Evolutionary conservation across 2,329 filamentous ascomycete species (phyloP), one percentile per base, ranked within the genome.

Genomic region (Verticillium isaacii): DNA sequence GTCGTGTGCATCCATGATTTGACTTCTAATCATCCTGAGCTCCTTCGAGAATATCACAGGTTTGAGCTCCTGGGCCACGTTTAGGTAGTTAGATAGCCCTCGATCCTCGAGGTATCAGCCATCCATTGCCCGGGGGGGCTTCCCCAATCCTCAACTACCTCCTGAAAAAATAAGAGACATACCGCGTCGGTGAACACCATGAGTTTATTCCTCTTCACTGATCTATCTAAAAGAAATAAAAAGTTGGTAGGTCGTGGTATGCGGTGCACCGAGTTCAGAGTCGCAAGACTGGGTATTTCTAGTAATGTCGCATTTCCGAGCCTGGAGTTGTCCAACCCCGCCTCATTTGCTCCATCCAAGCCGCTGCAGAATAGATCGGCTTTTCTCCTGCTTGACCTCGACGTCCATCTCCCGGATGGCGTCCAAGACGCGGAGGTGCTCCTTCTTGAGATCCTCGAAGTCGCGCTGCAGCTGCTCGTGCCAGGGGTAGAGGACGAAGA

Each of bases 401-500:
- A 65, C 59, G 12, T 63, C 64, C 56, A 71, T 68, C 61, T 69
- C 69, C 62, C 69, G 72, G 57, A 77, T 72, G 32, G 72, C 67
- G 52, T 71, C 67, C 59, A 80, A 71, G 32, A 81, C 78, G 59
- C 73, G 72, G 17, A 80, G 66, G 66, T 89, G 85, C 66, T 89
- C 86, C 61, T 78, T 79, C 69, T 84, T 86, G 29, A 89, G 74
- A 12, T 79, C 75, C 61, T 84, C 78, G 68, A 90, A 89, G 63
- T 85, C 83, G 23, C 82, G 79, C 65, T 89, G 85, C 7, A 90
- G 76, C 69, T 88, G 78, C 68, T 88, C 82, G 73, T 90, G 87
- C 87, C 87, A 90, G 1, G 88, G 88, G 72, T 90, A 90, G 12
- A 90, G 78, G 45, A 90, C 88, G 67, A 85, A 87, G 58, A 89